Evolutionary conservation across 306 rosid species (phyloP).

Genomic region (Astragalus membranaceus): DNA sequence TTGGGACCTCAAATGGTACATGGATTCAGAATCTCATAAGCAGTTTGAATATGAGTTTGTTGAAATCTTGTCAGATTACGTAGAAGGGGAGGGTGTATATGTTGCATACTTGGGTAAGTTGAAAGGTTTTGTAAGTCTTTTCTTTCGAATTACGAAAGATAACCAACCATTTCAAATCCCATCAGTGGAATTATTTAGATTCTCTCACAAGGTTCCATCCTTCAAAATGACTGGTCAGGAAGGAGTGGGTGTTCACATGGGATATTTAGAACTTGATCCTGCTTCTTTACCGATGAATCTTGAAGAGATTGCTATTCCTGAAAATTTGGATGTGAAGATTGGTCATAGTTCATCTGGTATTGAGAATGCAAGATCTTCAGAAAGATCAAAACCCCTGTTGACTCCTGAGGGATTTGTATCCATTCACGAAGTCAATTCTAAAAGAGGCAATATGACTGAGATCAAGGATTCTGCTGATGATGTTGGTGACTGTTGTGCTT

Average conservation of each 20-base stretch:
- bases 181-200: slow-evolving; percentile 52
- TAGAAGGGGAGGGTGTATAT: slow-evolving; percentile 33
- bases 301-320: slow-evolving; percentile 29
- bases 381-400: slow-evolving; percentile 24
- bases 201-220: slow-evolving; percentile 88
- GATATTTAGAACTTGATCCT: slow-evolving; percentile 79
- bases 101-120: slow-evolving; percentile 50
- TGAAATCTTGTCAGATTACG: slow-evolving; percentile 59
- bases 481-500: slow-evolving; percentile 8
- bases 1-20: slow-evolving; percentile 67
- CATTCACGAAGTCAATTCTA: neutral
- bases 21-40: slow-evolving; percentile 27
- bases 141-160: slow-evolving; percentile 34
- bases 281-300: slow-evolving; percentile 51
- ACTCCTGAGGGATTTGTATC: slow-evolving; percentile 27
- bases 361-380: slow-evolving; percentile 23
- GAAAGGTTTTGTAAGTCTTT: slow-evolving; percentile 66
- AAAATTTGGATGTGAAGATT: slow-evolving; percentile 15
- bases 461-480: slow-evolving; percentile 16
- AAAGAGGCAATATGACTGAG: slow-evolving; percentile 17
- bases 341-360: neutral
- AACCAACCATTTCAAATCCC: slow-evolving; percentile 33
- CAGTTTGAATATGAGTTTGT: slow-evolving; percentile 56
- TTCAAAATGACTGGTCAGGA: slow-evolving; percentile 61
- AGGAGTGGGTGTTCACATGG: slow-evolving; percentile 53